Conservation (phyloP, 345 rosid genomes). For the Toxicodendron radicans region DNA sequence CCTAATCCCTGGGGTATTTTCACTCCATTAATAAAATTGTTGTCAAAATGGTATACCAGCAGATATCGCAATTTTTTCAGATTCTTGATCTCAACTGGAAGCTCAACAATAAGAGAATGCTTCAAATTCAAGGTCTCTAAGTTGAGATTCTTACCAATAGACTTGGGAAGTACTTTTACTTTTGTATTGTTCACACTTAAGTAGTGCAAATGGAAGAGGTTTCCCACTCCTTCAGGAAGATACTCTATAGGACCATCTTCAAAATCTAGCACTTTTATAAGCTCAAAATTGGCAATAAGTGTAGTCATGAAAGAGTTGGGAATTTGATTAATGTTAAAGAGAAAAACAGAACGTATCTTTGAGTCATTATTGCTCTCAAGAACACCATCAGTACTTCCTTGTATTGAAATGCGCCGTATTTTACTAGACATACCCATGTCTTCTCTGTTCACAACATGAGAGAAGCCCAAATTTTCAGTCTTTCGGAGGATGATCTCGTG, state of each 20-base stretch:
- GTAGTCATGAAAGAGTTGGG: not conserved
- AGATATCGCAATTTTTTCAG: not conserved
- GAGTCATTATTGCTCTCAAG: not conserved
- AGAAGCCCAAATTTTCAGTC: conserved; percentile 14
- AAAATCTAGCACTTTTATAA: conserved; percentile 12
- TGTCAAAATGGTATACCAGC: too few species aligned
- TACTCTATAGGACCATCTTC: not conserved
- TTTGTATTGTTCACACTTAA: conserved; percentile 5
- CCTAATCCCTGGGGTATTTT: not conserved
- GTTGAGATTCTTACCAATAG: not conserved
- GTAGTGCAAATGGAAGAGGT: not conserved
- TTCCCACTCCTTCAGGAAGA: not conserved
- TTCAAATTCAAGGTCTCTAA: not conserved
- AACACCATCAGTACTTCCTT: not conserved
- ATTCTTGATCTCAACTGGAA: not conserved
- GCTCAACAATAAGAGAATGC: not conserved
- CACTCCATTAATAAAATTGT: too few species aligned
- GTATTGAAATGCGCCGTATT: conserved; percentile 16
- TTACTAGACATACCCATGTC: not conserved
- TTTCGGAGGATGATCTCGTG: conserved; percentile 17
- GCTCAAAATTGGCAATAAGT: not conserved
- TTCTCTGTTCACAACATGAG: not conserved
- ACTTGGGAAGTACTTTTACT: not conserved
- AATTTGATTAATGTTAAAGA: not conserved
- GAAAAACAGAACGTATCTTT: conserved; percentile 15